Conservation (phyloP, 1,284 basidiomycete species). For the Moesziomyces sp. region DNA sequence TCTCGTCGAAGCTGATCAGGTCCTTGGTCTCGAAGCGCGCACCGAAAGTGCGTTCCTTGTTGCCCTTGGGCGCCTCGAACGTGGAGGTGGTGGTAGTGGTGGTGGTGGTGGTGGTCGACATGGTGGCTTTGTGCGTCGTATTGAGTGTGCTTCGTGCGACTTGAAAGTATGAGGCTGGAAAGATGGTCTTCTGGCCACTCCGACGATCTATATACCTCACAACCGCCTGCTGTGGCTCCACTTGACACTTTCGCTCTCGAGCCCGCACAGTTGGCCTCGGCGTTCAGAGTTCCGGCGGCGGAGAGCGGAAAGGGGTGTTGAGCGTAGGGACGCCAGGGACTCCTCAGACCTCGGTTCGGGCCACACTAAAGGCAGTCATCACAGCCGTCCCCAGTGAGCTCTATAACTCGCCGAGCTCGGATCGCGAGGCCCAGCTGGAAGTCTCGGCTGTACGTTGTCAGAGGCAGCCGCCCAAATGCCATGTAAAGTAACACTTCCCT, state of each 20-base stretch:
- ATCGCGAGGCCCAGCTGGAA: background rate
- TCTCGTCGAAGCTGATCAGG: conserved; percentile 12
- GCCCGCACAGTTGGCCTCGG: background rate
- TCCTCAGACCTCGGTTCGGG: background rate
- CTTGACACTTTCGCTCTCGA: background rate
- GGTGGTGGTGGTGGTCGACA: conserved; percentile 7
- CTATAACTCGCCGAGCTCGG: background rate
- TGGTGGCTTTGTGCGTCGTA: background rate
- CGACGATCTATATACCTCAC: background rate
- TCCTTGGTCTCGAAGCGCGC: conserved; percentile 24
- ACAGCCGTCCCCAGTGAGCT: background rate
- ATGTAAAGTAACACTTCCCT: background rate
- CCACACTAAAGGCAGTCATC: background rate
- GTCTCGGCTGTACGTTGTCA: background rate
- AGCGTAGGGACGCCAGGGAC: too few relatives aligned
- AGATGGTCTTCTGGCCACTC: background rate
- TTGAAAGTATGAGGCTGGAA: background rate
- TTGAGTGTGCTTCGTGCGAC: background rate
- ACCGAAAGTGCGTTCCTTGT: conserved; percentile 12
- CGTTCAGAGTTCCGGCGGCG: background rate
- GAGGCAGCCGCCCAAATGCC: background rate
- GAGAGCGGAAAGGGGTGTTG: background rate
- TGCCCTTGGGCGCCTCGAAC: conserved; percentile 11
- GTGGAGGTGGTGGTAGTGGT: conserved; percentile 2
- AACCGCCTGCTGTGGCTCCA: background rate